Evolutionary conservation across 2,329 filamentous ascomycete genomes (phyloP).

Genomic region (Nothopassalora personata): DNA sequence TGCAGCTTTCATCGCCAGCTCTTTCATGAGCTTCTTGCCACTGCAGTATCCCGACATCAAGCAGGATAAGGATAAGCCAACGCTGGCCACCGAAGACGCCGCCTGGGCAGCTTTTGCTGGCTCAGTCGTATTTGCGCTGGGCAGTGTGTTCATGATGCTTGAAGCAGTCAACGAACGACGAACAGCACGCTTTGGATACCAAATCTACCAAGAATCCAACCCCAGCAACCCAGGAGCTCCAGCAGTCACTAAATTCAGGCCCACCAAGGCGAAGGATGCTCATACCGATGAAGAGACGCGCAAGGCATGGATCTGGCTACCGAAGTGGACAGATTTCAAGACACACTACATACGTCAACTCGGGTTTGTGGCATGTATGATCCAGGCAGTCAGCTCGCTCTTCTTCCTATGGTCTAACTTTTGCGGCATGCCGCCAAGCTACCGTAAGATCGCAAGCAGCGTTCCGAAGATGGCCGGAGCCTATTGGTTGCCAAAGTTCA

Average conservation of each 20-base stretch:
- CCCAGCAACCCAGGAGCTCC: neutral
- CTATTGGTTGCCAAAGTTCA: slow-evolving; percentile 25
- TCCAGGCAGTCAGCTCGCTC: slow-evolving; percentile 21
- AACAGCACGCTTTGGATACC: slow-evolving; percentile 63
- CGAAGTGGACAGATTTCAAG: slow-evolving; percentile 21
- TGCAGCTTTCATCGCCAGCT: slow-evolving; percentile 45
- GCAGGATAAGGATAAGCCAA: neutral
- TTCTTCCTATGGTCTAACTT: slow-evolving; percentile 26
- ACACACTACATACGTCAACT: slow-evolving; percentile 25
- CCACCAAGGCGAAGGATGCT: neutral
- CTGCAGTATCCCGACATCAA: slow-evolving; percentile 35
- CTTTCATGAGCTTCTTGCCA: slow-evolving; percentile 60
- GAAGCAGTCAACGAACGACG: slow-evolving; percentile 64
- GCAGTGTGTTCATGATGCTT: slow-evolving; percentile 52
- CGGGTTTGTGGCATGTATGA: slow-evolving; percentile 25
- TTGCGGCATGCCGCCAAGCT: slow-evolving; percentile 22
- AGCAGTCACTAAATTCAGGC: no score
- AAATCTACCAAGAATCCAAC: slow-evolving; percentile 46
- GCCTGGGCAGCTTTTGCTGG: neutral
- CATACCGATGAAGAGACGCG: slow-evolving; percentile 12
- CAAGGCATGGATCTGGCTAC: slow-evolving; percentile 28
- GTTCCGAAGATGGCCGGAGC: slow-evolving; percentile 12
- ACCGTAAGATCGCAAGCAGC: slow-evolving; percentile 13
- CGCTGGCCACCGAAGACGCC: neutral
- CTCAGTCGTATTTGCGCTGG: slow-evolving; percentile 49